These are phyloP conservation scores for Myxozyma sirexii DNA, from an alignment of 805 yeast genomes.

Conservation along the genomic window DNA sequence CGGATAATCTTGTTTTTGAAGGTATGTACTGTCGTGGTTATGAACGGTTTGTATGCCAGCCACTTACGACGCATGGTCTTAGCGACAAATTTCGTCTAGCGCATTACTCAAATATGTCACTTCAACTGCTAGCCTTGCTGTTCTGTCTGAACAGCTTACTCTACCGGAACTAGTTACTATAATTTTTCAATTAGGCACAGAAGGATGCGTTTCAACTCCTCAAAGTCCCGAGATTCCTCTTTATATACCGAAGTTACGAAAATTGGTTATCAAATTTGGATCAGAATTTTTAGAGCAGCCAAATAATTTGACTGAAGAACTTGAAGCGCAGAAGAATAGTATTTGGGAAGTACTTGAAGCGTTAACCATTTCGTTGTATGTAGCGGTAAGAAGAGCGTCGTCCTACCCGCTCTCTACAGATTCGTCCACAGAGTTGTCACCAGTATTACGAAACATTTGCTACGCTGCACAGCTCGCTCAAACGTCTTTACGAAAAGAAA, in stretches of 20 bases:
- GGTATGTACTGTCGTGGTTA: conserved; percentile 3
- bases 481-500: conserved; percentile 8
- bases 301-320: background rate
- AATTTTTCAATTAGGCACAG: conserved; percentile 26
- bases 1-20: conserved; percentile 23
- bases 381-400: conserved; percentile 20
- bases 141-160: conserved; percentile 9
- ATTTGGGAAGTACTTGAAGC: conserved; percentile 32
- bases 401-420: conserved; percentile 31
- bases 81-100: conserved; percentile 20
- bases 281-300: background rate
- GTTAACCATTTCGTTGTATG: conserved; percentile 19
- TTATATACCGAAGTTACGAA: conserved; percentile 26
- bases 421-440: conserved; percentile 27
- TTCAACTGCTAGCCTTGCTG: conserved; percentile 24
- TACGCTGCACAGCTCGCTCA: conserved; percentile 21
- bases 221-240: conserved; percentile 26
- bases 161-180: background rate
- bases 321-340: no score
- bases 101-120: conserved; percentile 22
- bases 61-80: no score
- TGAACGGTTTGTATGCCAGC: no score
- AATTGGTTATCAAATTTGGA: conserved; percentile 4
- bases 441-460: conserved; percentile 19
- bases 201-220: conserved; percentile 22